Percentiles rank a stretch among this genome's conserved stretches.
phyloP scores from a whole-genome alignment of 1,284 basidiomycete species.

The Puccinia triticina region DNA sequence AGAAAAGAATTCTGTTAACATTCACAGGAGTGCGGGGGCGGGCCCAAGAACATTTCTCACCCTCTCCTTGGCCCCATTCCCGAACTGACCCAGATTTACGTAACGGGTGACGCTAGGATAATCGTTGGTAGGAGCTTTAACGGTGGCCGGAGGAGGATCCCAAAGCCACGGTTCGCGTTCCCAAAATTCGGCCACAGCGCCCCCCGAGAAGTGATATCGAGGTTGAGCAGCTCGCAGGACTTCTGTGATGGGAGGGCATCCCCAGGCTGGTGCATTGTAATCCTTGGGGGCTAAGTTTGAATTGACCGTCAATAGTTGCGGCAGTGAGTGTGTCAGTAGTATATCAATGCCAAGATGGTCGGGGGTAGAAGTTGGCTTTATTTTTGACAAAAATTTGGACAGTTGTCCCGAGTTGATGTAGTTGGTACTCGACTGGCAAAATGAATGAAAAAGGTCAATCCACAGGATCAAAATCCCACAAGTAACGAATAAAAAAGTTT shows the following conservation, averaged over 20 bases:
- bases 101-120: constrained; percentile 31
- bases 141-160: constrained; percentile 24
- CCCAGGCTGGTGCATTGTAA: constrained; percentile 39
- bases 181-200: constrained; percentile 43
- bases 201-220: constrained; percentile 43
- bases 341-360: constrained; percentile 39
- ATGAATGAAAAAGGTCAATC: not conserved
- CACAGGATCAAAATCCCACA: not conserved
- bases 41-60: constrained; percentile 64
- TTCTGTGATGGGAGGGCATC: constrained; percentile 46
- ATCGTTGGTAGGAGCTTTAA: not conserved
- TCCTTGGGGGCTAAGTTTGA: constrained; percentile 37
- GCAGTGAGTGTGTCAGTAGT: constrained; percentile 46
- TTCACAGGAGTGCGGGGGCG: not conserved
- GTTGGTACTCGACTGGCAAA: constrained; percentile 8
- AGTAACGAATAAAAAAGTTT: not conserved
- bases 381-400: constrained; percentile 24
- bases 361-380: constrained; percentile 8
- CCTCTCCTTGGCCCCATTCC: constrained; percentile 72
- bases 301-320: constrained; percentile 40
- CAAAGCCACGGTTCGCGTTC: constrained; percentile 52
- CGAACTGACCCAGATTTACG: constrained; percentile 46
- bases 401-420: constrained; percentile 30
- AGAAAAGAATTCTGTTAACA: constrained; percentile 17
- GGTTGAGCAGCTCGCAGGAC: constrained; percentile 30